A percentile compares a stretch with the other conserved stretches of the same genome.
Conservation (phyloP, 73 alveolate genomes). For the Uronychia binucleata region DNA sequence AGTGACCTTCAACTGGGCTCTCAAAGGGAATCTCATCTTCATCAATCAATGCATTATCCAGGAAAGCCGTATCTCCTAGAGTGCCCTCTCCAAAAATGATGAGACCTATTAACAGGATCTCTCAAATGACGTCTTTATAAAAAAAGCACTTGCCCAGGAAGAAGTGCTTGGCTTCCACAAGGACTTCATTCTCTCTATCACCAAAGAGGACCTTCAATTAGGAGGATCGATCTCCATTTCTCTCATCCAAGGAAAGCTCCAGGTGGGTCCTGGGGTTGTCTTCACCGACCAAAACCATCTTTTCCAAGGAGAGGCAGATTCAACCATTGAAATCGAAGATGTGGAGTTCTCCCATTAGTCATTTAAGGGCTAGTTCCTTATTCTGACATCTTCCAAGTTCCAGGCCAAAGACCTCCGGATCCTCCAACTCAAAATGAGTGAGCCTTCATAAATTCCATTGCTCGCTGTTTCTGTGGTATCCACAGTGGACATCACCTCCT, state of each 20-base stretch:
- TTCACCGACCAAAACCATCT: neutral
- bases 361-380: too few relatives aligned
- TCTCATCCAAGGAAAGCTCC: neutral
- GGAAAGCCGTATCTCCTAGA: neutral
- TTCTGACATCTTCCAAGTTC: too few relatives aligned
- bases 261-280: neutral
- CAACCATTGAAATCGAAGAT: too few relatives aligned
- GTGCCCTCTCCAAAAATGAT: neutral
- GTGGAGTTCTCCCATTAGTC: too few relatives aligned
- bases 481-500: too few relatives aligned
- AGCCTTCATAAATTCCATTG: too few relatives aligned
- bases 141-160: neutral
- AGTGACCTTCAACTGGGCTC: neutral
- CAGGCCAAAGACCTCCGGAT: too few relatives aligned
- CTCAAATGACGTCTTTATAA: neutral
- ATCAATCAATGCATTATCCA: neutral
- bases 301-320: neutral
- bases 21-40: neutral
- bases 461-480: too few relatives aligned
- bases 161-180: neutral
- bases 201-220: neutral
- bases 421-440: too few relatives aligned
- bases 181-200: neutral
- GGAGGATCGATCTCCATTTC: neutral
- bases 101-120: neutral